A percentile compares a stretch with the other conserved stretches of the same genome.
phyloP scores from a whole-genome alignment of 352 stramenopile genomes.

The Globisporangium alternatum region DNA sequence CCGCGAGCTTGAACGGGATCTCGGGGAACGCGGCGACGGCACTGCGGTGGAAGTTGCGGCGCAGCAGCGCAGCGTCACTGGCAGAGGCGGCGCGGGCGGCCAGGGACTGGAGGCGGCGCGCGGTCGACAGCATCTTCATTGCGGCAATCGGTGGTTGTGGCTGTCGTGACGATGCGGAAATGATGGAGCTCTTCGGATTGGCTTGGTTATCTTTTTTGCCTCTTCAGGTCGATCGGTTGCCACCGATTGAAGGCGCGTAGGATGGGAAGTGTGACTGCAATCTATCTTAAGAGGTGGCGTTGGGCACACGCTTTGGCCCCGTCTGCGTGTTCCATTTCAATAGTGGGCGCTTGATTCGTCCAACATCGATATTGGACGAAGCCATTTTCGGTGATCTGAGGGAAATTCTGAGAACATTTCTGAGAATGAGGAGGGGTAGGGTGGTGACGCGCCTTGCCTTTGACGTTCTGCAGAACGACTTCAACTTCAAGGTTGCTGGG shows the following conservation, averaged over 20 bases:
- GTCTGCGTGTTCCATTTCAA: conserved; percentile 1
- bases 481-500: background rate
- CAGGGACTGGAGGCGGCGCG: conserved; percentile 15
- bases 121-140: conserved; percentile 17
- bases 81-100: background rate
- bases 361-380: background rate
- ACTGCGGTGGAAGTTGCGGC: conserved; percentile 43
- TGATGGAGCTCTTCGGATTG: conserved; percentile 7
- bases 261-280: background rate
- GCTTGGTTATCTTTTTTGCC: background rate
- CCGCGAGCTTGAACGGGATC: conserved; percentile 90
- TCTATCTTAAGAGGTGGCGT: too few species aligned
- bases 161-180: conserved; percentile 15
- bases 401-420: background rate
- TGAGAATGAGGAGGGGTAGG: background rate
- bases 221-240: background rate
- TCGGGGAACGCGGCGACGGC: conserved; percentile 47
- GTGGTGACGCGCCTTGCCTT: background rate
- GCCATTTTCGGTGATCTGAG: background rate
- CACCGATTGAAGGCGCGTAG: conserved; percentile 11
- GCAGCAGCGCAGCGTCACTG: background rate
- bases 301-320: conserved; percentile 5
- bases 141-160: background rate
- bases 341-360: conserved; percentile 9
- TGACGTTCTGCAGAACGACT: background rate